Conservation (phyloP, 2,329 filamentous ascomycete genomes). For the Sordariomycetes sp. region DNA sequence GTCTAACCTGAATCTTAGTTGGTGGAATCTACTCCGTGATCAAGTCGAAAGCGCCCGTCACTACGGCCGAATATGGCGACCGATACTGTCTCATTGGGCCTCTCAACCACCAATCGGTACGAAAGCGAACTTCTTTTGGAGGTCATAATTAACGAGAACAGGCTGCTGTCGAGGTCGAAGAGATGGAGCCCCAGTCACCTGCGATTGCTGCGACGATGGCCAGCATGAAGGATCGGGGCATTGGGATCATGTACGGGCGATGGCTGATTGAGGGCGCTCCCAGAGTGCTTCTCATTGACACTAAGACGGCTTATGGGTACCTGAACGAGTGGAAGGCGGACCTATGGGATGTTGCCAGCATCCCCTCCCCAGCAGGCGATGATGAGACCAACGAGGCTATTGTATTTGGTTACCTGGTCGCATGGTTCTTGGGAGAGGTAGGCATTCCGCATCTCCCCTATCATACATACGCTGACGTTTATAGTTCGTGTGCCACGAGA, state of each 20-base stretch:
- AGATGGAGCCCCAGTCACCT: slow-evolving; percentile 73
- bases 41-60: slow-evolving; percentile 97
- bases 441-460: slow-evolving; percentile 13
- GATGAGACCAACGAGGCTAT: slow-evolving; percentile 96
- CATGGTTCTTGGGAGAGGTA: slow-evolving; percentile 98
- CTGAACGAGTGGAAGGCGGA: slow-evolving; percentile 96
- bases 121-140: slow-evolving; percentile 18
- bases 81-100: slow-evolving; percentile 93
- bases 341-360: slow-evolving; percentile 85
- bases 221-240: slow-evolving; percentile 87
- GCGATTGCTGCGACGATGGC: slow-evolving; percentile 75
- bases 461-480: not conserved
- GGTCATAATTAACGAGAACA: slow-evolving; percentile 22
- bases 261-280: slow-evolving; percentile 98
- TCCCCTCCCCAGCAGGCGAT: slow-evolving; percentile 86
- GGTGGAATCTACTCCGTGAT: slow-evolving; percentile 98
- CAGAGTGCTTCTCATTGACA: slow-evolving; percentile 88
- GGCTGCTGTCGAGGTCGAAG: slow-evolving; percentile 97
- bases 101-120: slow-evolving; percentile 80
- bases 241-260: slow-evolving; percentile 82
- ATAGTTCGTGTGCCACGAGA: slow-evolving; percentile 90
- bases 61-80: slow-evolving; percentile 96
- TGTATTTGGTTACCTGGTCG: slow-evolving; percentile 93
- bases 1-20: slow-evolving; percentile 42
- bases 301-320: slow-evolving; percentile 82